Base-by-base conservation (phyloP, 1,284 basidiomycete species). In the Ganoderma lucidum region DNA sequence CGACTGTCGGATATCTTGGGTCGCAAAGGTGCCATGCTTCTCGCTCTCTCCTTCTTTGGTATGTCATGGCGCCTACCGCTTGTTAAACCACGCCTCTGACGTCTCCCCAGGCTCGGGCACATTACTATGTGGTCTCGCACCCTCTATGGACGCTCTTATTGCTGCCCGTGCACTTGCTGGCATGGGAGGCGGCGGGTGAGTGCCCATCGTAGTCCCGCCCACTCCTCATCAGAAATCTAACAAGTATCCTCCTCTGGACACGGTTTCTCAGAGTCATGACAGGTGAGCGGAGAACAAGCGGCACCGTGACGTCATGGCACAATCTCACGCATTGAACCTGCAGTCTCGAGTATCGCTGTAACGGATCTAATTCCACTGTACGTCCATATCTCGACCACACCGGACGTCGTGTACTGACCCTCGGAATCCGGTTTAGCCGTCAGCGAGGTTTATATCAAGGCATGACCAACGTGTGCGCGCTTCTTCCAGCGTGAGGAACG, bases 371-470 rank as follows among this genome's bases (percentile, higher is more conserved):
- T 97, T 67, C 93, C 94, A 42, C 80, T 97, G 89, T 95, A 75
- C 83, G 92, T 84, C 63, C 28, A 48, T 51, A 28, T 8, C 30
- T 63, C 63, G 66, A 41, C 37, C 63, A 42, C 64, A 28, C 48
- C 66, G 67, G 64, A 71, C 60, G 45, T 42, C 44, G 41, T 45
- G 55, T 59, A 68, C 71, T 75, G 66, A 76, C 70, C 10, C 17
- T 65, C 44, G 32, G 3, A 10, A 51, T 61, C 5, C 45, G 58
- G 14, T 53, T 69, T 70, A 96, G 95, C 75, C 93, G 93, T 77
- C 90, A 94, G 70, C 87, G 96, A 72, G 95, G 95, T 3, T 82
- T 97, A 45, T 96, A 96, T 78, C 96, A 97, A 81, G 96, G 95
- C 66, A 87, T 95, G 84, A 90, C 91, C 37, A 96, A 96, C 78